Evolutionary conservation across 139 green algal species (phyloP).

Genomic region (Medakamo hakoo): DNA sequence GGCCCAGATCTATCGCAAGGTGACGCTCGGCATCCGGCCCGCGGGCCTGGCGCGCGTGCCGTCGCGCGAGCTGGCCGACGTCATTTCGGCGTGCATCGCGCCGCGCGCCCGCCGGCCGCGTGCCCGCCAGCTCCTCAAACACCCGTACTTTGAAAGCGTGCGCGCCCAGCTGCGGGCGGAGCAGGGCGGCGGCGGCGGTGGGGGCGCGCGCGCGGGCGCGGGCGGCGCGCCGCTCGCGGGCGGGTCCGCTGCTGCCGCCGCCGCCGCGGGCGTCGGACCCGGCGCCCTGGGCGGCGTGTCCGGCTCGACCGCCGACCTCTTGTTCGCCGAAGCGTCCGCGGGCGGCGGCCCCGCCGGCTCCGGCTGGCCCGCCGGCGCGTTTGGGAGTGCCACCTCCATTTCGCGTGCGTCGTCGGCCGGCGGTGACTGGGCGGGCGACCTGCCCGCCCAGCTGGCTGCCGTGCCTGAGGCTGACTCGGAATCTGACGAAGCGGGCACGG

Average conservation of each 20-base stretch:
- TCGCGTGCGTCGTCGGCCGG: background rate
- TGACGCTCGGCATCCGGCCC: conserved; percentile 73
- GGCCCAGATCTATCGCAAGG: conserved; percentile 98
- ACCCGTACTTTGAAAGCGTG: conserved; percentile 76
- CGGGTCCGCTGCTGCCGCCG: no score
- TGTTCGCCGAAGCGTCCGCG: background rate
- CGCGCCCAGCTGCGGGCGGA: conserved; percentile 13
- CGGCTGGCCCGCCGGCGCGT: background rate
- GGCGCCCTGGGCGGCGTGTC: background rate
- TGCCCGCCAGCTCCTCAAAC: conserved; percentile 74
- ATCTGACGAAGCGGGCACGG: conserved; percentile 1
- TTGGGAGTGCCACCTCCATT: background rate
- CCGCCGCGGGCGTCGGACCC: no score
- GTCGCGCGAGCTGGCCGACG: conserved; percentile 52
- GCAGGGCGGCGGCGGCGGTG: no score
- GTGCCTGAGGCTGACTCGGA: background rate
- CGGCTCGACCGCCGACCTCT: background rate
- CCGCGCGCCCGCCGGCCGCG: conserved; percentile 45
- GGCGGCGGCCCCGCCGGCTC: no score
- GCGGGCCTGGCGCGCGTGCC: conserved; percentile 62
- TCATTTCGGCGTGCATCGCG: conserved; percentile 82
- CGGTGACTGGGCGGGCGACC: background rate
- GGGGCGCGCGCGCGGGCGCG: no score
- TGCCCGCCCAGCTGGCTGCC: background rate
- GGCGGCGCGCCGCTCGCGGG: no score